These are phyloP conservation scores for Byssochlamys sp. DNA, from an alignment of 2,329 filamentous ascomycete genomes.

Conservation along the genomic window DNA sequence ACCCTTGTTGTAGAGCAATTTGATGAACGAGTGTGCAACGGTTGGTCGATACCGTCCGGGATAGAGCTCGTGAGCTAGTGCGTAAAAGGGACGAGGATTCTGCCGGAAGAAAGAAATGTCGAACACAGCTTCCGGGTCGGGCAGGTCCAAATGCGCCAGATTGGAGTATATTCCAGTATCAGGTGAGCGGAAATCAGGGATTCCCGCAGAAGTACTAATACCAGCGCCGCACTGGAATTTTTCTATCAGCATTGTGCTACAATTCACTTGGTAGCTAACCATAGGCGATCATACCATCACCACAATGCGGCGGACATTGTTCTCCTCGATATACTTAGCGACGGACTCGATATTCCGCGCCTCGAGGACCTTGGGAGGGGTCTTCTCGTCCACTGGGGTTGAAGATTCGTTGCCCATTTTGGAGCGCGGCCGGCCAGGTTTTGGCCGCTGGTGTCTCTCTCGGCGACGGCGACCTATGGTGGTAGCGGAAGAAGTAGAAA, in stretches of 20 bases:
- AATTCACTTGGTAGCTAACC: not conserved
- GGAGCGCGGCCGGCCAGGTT: slow-evolving; percentile 20
- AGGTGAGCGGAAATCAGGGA: slow-evolving; percentile 90
- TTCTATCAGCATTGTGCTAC: not conserved
- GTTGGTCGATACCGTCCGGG: slow-evolving; percentile 84
- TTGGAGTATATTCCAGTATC: slow-evolving; percentile 91
- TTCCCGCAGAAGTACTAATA: slow-evolving; percentile 47
- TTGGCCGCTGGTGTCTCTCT: slow-evolving; percentile 31
- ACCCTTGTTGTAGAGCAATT: slow-evolving; percentile 67
- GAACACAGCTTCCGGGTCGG: slow-evolving; percentile 86
- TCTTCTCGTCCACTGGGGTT: slow-evolving; percentile 53
- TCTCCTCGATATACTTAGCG: slow-evolving; percentile 69
- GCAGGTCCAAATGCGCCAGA: slow-evolving; percentile 72
- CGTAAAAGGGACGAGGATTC: slow-evolving; percentile 83
- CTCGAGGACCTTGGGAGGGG: slow-evolving; percentile 55
- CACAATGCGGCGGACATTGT: slow-evolving; percentile 60
- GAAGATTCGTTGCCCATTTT: slow-evolving; percentile 81
- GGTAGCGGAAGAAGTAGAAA: slow-evolving; percentile 1
- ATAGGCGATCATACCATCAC: slow-evolving; percentile 54
- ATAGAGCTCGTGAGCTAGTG: slow-evolving; percentile 81
- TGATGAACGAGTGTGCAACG: slow-evolving; percentile 79
- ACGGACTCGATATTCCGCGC: slow-evolving; percentile 63
- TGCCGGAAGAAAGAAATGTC: slow-evolving; percentile 79
- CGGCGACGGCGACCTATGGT: slow-evolving; percentile 45
- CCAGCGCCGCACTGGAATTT: slow-evolving; percentile 63